Evolutionary conservation across 2,329 filamentous ascomycete species (phyloP), one percentile per base, ranked within the genome.

Genomic region (Chaetothyriales sp.): DNA sequence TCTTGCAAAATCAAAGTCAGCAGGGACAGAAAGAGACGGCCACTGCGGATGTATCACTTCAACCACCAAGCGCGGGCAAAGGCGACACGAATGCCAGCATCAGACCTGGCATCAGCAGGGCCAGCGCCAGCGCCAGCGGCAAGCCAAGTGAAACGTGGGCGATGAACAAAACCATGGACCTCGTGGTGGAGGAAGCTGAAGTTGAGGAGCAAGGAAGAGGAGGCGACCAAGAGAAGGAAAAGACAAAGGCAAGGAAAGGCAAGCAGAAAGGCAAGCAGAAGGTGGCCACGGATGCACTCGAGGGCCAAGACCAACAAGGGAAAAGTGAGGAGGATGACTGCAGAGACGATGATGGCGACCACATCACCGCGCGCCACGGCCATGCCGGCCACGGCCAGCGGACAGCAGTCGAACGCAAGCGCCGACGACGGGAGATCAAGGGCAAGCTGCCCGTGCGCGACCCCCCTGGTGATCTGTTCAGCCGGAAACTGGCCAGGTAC

Each of bases 391-490:
- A 51, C 10, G 40, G 44, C 46, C 43, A 54, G 63, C 62, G 57
- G 64, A 57, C 50, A 15, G 62, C 58, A 55, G 63, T 57, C 47
- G 18, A 58, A 62, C 48, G 47, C 60, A 53, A 51, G 59, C 13
- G 65, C 69, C 33, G 13, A 40, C 33, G 33, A 40, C 33, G 33
- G 33, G 33, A 40, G 9, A 40, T 40, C 8, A 40, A 40, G 33
- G 33, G 33, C 33, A 40, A 40, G 33, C 15, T 40, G 33, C 33
- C 33, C 33, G 15, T 40, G 15, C 33, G 33, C 33, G 33, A 40
- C 33, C 33, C 33, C 5, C 33, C 33, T 40, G 33, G 33, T 40
- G 33, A 15, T 15, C 13, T 15, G 10, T 40, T 15, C 33, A 40
- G 1, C 33, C 33, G 10, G 33, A 15, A 13, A 9, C 33, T 40